Conservation (phyloP, 306 rosid species). For the Pterocarpus santalinus region DNA sequence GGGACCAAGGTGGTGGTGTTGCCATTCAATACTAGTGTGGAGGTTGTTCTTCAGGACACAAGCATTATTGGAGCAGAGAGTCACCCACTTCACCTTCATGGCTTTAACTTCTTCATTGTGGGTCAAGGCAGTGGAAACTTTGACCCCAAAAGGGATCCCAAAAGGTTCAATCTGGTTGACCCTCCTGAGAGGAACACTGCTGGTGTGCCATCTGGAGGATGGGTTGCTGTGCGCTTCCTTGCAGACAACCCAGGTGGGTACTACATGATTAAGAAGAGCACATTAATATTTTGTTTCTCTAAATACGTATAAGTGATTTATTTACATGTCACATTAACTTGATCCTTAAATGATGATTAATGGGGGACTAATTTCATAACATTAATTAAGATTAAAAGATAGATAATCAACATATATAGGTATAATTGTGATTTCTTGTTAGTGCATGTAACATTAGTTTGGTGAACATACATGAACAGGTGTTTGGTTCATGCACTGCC, state of each 20-base stretch:
- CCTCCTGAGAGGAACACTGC: constrained; percentile 80
- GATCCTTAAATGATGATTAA: no score
- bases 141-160: constrained; percentile 67
- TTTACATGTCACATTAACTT: no score
- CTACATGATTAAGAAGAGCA: constrained; percentile 1
- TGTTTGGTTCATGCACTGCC: constrained; percentile 91
- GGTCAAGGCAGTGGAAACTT: constrained; percentile 77
- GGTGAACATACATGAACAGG: constrained; percentile 51
- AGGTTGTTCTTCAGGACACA: constrained; percentile 75
- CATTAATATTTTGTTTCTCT: not conserved
- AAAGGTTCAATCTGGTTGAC: constrained; percentile 68
- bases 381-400: no score
- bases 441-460: not conserved
- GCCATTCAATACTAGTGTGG: constrained; percentile 68
- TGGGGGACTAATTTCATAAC: no score
- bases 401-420: no score
- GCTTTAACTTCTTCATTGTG: constrained; percentile 77
- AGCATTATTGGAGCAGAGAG: constrained; percentile 76
- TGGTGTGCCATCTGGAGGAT: constrained; percentile 78
- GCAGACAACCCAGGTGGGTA: constrained; percentile 75
- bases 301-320: not conserved
- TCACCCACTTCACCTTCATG: constrained; percentile 88
- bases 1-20: constrained; percentile 70
- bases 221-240: constrained; percentile 75
- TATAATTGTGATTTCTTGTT: not conserved